phyloP scores from a whole-genome alignment of 768 basidiomycete genomes.

The Mycena alexandri region DNA sequence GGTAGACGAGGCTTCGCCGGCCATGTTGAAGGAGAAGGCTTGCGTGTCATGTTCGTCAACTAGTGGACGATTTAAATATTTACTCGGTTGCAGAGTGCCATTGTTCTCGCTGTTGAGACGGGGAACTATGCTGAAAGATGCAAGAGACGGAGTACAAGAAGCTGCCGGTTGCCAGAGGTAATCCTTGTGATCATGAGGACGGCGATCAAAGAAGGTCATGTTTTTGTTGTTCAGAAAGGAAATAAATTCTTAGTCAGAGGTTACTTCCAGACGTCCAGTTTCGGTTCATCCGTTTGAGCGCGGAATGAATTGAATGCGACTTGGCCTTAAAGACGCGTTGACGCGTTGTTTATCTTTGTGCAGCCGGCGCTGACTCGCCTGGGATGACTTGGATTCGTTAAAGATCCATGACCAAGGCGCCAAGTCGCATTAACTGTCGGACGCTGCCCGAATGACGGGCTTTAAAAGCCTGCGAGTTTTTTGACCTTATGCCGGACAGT shows the following conservation, averaged over 20 bases:
- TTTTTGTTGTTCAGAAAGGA: conserved; percentile 9
- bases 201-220: conserved; percentile 21
- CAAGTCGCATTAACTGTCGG: too few relatives aligned
- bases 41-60: background rate
- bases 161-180: conserved; percentile 9
- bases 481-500: too few relatives aligned
- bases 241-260: background rate
- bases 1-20: conserved; percentile 1
- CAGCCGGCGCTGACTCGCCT: too few relatives aligned
- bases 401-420: too few relatives aligned
- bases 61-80: conserved; percentile 1
- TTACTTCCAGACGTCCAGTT: background rate
- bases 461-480: too few relatives aligned
- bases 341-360: background rate
- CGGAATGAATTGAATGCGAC: too few relatives aligned
- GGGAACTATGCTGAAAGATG: conserved; percentile 20
- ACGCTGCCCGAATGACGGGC: too few relatives aligned
- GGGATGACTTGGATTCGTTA: too few relatives aligned
- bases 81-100: conserved; percentile 7
- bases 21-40: background rate
- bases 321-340: too few relatives aligned
- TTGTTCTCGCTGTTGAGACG: conserved; percentile 10
- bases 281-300: background rate
- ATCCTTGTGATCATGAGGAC: conserved; percentile 4
- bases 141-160: conserved; percentile 11